These are phyloP conservation scores for Fusarium sp. DNA, from an alignment of 2,329 filamentous ascomycete genomes.

Conservation along the genomic window DNA sequence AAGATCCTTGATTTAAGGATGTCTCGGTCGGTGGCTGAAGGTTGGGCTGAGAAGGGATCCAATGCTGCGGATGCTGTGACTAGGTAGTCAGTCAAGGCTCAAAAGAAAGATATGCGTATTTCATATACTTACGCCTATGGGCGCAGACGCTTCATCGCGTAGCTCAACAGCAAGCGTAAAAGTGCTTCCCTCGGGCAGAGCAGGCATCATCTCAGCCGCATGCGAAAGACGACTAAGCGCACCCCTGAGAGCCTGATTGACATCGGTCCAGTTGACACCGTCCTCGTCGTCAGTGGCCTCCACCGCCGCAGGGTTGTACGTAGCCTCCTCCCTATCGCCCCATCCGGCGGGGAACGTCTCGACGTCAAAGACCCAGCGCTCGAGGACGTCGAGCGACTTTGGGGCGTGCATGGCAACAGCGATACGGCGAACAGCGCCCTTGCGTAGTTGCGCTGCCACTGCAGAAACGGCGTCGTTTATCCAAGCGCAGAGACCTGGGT, in stretches of 20 bases:
- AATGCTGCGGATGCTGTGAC: conserved; percentile 66
- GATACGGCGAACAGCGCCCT: conserved; percentile 59
- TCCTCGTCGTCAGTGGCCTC: conserved; percentile 38
- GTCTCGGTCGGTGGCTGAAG: conserved; percentile 54
- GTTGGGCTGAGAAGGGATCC: conserved; percentile 66
- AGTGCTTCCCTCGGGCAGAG: conserved; percentile 72
- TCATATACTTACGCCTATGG: conserved; percentile 63
- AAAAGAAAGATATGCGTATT: conserved; percentile 14
- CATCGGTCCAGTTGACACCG: conserved; percentile 64
- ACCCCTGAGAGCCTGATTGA: conserved; percentile 78
- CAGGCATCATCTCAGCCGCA: conserved; percentile 65
- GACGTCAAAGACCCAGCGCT: conserved; percentile 72
- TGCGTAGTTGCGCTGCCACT: conserved; percentile 75
- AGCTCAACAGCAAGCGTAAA: conserved; percentile 83
- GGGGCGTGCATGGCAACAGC: conserved; percentile 61
- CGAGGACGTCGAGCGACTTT: conserved; percentile 57
- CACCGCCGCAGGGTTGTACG: conserved; percentile 41
- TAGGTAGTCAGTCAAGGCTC: conserved; percentile 12
- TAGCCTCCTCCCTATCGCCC: conserved; percentile 39
- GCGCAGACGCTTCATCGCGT: conserved; percentile 67
- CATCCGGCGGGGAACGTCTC: conserved; percentile 58
- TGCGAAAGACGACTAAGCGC: conserved; percentile 72
- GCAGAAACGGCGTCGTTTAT: conserved; percentile 82
- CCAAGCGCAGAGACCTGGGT: conserved; percentile 87
- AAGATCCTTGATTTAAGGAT: conserved; percentile 44